A percentile compares a stretch with the other conserved stretches of the same genome.
phyloP scores from a whole-genome alignment of 768 basidiomycete genomes.

The Gyrodon lividus region DNA sequence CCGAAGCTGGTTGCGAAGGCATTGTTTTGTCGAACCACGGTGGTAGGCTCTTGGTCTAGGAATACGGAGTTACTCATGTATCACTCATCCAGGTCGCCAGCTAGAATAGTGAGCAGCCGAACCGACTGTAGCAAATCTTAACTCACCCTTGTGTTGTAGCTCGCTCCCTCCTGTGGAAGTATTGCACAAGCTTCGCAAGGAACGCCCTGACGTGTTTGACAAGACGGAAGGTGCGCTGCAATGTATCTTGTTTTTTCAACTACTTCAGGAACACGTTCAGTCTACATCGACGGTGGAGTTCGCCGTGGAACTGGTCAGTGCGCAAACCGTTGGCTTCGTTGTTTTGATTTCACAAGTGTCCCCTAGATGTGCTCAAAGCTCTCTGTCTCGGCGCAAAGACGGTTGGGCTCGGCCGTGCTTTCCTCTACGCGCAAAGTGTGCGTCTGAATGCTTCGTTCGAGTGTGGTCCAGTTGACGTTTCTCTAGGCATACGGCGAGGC shows the following conservation, averaged over 20 bases:
- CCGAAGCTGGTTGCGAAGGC: slow-evolving; percentile 80
- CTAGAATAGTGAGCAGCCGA: slow-evolving; percentile 63
- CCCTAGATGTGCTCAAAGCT: slow-evolving; percentile 80
- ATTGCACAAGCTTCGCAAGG: slow-evolving; percentile 66
- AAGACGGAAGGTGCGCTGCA: slow-evolving; percentile 59
- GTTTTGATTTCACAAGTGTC: background rate
- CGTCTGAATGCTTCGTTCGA: slow-evolving; percentile 17
- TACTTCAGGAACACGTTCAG: slow-evolving; percentile 34
- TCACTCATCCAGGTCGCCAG: slow-evolving; percentile 53
- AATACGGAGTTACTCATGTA: slow-evolving; percentile 1
- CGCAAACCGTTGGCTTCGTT: background rate
- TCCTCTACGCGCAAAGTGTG: slow-evolving; percentile 85
- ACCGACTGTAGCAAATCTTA: background rate
- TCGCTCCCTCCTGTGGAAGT: slow-evolving; percentile 78
- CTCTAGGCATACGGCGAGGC: slow-evolving; percentile 70
- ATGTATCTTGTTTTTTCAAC: background rate
- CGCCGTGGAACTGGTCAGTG: slow-evolving; percentile 70
- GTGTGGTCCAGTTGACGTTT: slow-evolving; percentile 4
- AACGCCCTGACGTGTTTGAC: slow-evolving; percentile 72
- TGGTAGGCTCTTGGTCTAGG: slow-evolving; percentile 40
- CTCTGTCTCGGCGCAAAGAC: slow-evolving; percentile 85
- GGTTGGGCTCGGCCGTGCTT: slow-evolving; percentile 82
- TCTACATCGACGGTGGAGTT: slow-evolving; percentile 82
- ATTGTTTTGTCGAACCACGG: slow-evolving; percentile 93
- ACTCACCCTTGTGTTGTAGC: slow-evolving; percentile 38